Evolutionary conservation across 116 monocot species (phyloP), one percentile per base, ranked within the genome.

Genomic region (Iris pallida): DNA sequence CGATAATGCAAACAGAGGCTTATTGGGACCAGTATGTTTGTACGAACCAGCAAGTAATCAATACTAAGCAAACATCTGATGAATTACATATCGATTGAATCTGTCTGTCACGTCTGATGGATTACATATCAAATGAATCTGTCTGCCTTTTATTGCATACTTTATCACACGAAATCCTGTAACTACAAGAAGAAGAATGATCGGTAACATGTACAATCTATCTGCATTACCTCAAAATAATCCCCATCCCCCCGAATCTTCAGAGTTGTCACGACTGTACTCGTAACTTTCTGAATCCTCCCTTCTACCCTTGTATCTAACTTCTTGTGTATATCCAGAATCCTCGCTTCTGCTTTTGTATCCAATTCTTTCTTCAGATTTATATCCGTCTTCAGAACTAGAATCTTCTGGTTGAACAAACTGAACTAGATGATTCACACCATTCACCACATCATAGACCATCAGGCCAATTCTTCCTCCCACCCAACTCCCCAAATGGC

Each of bases 401-500:
- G 57, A 43, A 10, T 13, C 79, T 63, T 75, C 81, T 9, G 71
- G 54, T 30, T 76, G 55, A 2, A 74, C 70, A 59, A 83, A 78
- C 42, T 75, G 68, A 72, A 87, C 47, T 13, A 92, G 42, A 69
- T 76, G 81, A 64, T 55, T 57, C 14, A 89, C 63, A 10, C 92
- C 96, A 68, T 73, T 83, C 9, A 87, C 69, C 4, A 96, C 75
- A 76, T 96, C 96, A 77, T 92, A 96, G 5, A 89, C 56, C 96
- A 96, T 92, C 66, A 96, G 48, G 6, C 96, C 96, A 41, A 96
- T 64, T 64, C 96, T 89, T 73, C 87, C 96, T 45, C 96, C 96
- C 15, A 87, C 62, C 96, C 96, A 96, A 63, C 96, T 96, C 2
- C 92, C 96, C 3, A 96, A 73, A 77, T 96, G 96, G 60, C 96